Conservation (phyloP, 2,329 filamentous ascomycete genomes). For the Venturiaceae sp. region DNA sequence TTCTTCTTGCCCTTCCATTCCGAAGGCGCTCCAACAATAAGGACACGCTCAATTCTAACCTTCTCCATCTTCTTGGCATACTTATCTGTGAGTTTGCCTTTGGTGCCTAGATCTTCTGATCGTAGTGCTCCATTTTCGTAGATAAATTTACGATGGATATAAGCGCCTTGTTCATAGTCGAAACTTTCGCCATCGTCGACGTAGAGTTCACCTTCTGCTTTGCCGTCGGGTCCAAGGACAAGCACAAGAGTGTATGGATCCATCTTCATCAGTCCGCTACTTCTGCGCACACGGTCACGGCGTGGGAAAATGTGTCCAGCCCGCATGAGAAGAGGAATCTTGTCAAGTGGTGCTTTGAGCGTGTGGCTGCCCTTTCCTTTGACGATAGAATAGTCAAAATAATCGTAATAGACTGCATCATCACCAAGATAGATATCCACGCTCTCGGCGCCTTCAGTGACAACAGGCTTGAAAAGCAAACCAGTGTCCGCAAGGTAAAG, state of each 20-base stretch:
- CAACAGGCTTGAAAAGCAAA: conserved; percentile 85
- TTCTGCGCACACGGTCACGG: conserved; percentile 78
- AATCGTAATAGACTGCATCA: conserved; percentile 85
- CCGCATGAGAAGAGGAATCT: conserved; percentile 82
- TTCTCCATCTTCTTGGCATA: conserved; percentile 73
- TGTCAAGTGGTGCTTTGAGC: conserved; percentile 70
- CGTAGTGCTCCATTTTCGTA: conserved; percentile 47
- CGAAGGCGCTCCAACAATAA: conserved; percentile 70
- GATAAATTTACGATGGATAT: conserved; percentile 74
- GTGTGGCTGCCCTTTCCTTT: conserved; percentile 64
- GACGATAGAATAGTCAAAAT: conserved; percentile 77
- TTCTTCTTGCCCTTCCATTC: conserved; percentile 58
- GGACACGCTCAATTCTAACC: conserved; percentile 73
- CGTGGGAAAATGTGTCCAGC: conserved; percentile 88
- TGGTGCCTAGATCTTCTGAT: conserved; percentile 51
- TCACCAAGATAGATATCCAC: conserved; percentile 83
- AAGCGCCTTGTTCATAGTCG: conserved; percentile 76
- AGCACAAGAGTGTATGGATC: conserved; percentile 93
- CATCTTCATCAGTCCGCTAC: conserved; percentile 79
- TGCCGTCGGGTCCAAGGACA: conserved; percentile 55
- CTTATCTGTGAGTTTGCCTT: conserved; percentile 54
- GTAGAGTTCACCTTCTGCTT: conserved; percentile 76
- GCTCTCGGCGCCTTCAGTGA: conserved; percentile 61
- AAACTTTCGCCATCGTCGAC: conserved; percentile 91
- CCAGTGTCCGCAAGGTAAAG: conserved; percentile 84